Base-by-base conservation (phyloP, 495 filamentous ascomycete genomes). In the Penicillium canariense region DNA sequence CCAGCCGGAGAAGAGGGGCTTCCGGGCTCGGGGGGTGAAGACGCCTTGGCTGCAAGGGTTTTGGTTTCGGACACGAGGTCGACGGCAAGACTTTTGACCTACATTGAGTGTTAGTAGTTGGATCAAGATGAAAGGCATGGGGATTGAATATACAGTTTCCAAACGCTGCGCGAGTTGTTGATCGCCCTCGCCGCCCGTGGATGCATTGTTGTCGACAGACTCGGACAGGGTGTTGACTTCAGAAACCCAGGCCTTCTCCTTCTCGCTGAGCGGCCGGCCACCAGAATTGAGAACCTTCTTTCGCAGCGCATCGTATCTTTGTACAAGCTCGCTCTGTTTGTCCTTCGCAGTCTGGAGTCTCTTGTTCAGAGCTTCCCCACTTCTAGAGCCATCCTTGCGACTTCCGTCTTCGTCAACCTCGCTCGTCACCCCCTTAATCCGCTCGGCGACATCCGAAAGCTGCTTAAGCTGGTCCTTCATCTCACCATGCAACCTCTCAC, bases 401-500 rank as follows among this genome's bases (percentile, higher is more conserved):
- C 62, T 52, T 22, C 71, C 70, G 53, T 71, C 72, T 55, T 83
- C 80, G 5, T 68, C 72, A 55, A 85, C 81, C 46, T 84, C 81
- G 25, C 85, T 86, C 1, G 81, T 84, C 25, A 90, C 75, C 7
- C 70, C 72, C 52, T 91, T 85, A 46, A 92, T 81, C 32, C 82
- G 79, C 35, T 78, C 71, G 30, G 83, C 84, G 4, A 87, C 79
- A 66, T 89, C 82, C n/a, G 81, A 80, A 4, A 84, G 79, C 56
- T 85, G 83, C 54, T 67, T 75, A 39, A 96, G 77, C 66, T 96
- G 91, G 30, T 85, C 82, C 25, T 73, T 70, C 47, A 96, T 77
- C 67, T 96, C 90, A 2, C 76, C 73, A 61, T 83, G 84, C 35
- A 96, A 70, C 12, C 85, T 75, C 61, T 90, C 82, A 60, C 88